A percentile compares a stretch with the other conserved stretches of the same genome.
phyloP scores from a whole-genome alignment of 164 flowering plant genomes.

The Houttuynia cordata region DNA sequence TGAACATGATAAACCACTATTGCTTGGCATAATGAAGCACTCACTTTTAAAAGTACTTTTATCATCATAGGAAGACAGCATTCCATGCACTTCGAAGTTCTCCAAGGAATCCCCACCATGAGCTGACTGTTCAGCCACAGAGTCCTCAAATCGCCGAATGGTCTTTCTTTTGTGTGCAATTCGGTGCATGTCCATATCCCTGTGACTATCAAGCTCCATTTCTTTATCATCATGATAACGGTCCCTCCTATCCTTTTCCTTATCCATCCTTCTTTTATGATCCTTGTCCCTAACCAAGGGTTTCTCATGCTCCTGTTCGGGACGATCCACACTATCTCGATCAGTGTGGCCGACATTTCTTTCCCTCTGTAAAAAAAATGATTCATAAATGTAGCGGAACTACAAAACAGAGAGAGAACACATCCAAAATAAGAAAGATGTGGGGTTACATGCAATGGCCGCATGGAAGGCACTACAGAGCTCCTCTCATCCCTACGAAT shows the following conservation, averaged over 20 bases:
- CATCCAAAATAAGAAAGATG: constrained; percentile 11
- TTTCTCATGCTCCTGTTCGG: constrained; percentile 48
- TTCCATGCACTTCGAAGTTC: constrained; percentile 27
- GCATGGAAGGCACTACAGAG: constrained; percentile 31
- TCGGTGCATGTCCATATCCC: constrained; percentile 40
- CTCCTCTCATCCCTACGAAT: constrained; percentile 37
- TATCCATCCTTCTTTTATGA: constrained; percentile 43
- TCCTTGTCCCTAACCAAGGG: constrained; percentile 37
- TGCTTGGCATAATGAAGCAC: constrained; percentile 8
- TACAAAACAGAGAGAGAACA: not conserved
- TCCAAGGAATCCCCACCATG: constrained; percentile 44
- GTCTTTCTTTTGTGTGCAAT: constrained; percentile 35
- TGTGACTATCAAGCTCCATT: constrained; percentile 34
- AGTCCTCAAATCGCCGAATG: constrained; percentile 36
- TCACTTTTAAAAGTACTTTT: constrained; percentile 44
- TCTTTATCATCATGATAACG: constrained; percentile 47
- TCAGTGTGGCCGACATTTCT: constrained; percentile 41
- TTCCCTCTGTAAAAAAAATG: constrained; percentile 39
- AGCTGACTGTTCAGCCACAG: constrained; percentile 30
- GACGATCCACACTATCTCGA: constrained; percentile 46
- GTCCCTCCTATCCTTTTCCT: constrained; percentile 51
- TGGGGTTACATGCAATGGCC: constrained; percentile 44
- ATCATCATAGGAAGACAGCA: constrained; percentile 36
- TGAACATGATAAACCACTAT: not conserved
- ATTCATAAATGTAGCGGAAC: not conserved